A percentile compares a stretch with the other conserved stretches of the same genome.
These are phyloP conservation scores for Rhodotorula sp. DNA, from an alignment of 1,284 basidiomycete species.

Conservation along the genomic window DNA sequence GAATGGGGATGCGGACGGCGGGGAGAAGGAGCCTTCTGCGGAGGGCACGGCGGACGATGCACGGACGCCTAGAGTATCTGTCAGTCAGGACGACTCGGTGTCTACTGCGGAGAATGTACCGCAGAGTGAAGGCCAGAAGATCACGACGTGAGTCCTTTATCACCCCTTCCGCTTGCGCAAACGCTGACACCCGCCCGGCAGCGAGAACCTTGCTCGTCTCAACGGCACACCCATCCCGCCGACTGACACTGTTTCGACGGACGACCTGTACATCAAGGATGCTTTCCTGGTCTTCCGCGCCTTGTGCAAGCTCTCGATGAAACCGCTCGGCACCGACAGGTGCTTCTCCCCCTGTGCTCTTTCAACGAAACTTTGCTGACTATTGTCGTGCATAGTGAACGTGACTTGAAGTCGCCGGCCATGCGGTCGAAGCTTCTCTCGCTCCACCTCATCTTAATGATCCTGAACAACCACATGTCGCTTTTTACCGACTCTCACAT, in stretches of 20 bases:
- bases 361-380: neutral
- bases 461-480: conserved; percentile 84
- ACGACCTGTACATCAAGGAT: conserved; percentile 71
- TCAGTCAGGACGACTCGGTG: conserved; percentile 10
- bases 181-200: neutral
- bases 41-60: neutral
- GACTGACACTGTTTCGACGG: conserved; percentile 22
- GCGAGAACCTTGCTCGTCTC: conserved; percentile 28
- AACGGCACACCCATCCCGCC: conserved; percentile 15
- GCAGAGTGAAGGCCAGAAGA: conserved; percentile 12
- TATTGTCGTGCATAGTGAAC: conserved; percentile 61
- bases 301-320: conserved; percentile 96
- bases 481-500: conserved; percentile 80
- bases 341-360: too few species aligned
- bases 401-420: conserved; percentile 86
- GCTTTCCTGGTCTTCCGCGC: conserved; percentile 95
- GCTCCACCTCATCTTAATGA: conserved; percentile 86
- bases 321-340: conserved; percentile 76
- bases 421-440: conserved; percentile 94
- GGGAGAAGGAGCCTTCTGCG: neutral
- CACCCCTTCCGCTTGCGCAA: too few species aligned
- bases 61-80: conserved; percentile 17
- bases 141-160: conserved; percentile 30
- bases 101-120: neutral
- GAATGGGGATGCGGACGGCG: neutral